phyloP scores from a whole-genome alignment of 1,284 basidiomycete genomes.

The Puccinia polysora region DNA sequence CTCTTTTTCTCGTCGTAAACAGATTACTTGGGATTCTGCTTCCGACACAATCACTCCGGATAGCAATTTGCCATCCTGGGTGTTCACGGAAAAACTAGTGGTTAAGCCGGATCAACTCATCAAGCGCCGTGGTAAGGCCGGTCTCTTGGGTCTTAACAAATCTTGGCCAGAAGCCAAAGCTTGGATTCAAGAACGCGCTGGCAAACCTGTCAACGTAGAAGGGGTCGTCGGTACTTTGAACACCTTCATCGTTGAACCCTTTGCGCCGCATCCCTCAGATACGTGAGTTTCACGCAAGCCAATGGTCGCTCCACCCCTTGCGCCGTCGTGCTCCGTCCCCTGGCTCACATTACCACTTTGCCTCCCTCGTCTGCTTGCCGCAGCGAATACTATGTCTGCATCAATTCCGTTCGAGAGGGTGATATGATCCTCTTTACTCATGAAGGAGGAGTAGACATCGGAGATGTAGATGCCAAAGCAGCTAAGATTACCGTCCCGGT shows the following conservation, averaged over 20 bases:
- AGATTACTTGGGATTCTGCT: conserved; percentile 74
- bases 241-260: conserved; percentile 97
- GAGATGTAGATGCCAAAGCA: conserved; percentile 97
- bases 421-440: conserved; percentile 98
- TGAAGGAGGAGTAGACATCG: conserved; percentile 97
- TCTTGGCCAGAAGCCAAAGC: conserved; percentile 64
- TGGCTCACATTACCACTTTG: no score
- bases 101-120: conserved; percentile 79
- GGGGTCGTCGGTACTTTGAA: conserved; percentile 86
- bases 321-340: background rate
- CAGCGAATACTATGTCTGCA: conserved; percentile 91
- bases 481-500: conserved; percentile 66
- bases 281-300: no score
- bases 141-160: conserved; percentile 89
- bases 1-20: background rate
- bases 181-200: conserved; percentile 85
- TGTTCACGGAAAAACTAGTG: conserved; percentile 55
- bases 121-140: conserved; percentile 98
- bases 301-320: no score
- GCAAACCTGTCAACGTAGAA: conserved; percentile 94
- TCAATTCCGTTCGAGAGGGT: conserved; percentile 90
- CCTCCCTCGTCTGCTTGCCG: no score
- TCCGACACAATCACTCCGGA: conserved; percentile 77
- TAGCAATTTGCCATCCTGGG: conserved; percentile 72
- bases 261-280: conserved; percentile 87